Evolutionary conservation across 441 rosid species (phyloP), one percentile per base, ranked within the genome.

Genomic region (Breynia disticha): DNA sequence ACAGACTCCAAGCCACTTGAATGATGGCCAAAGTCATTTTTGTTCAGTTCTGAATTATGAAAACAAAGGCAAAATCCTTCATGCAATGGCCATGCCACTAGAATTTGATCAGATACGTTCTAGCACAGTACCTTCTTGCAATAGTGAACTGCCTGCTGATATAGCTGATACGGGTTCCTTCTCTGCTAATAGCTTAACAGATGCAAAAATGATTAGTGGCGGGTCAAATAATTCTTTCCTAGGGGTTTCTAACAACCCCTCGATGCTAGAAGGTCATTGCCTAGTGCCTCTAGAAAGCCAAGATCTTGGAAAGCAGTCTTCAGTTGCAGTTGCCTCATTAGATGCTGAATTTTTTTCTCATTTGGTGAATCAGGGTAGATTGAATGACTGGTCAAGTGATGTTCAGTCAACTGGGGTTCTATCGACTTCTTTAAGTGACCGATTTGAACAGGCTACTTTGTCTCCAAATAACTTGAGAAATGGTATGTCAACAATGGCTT

Each of bases 61-160:
- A 61, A 74, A 66, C 48, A 74, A 64, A 50, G 67, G 72, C 16
- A 79, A 63, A 70, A 58, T 78, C 32, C 79, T 84, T 57, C 88
- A 79, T 57, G 91, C 94, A 60, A 71, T 86, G 76, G 85, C 85
- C 11, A 64, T 72, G 44, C 68, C 86, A 1, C 59, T 78, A 50
- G 85, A 68, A 67, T 67, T 81, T 61, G 79, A 78, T 57, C 80
- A 77, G 61, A 69, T 85, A 28, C 87, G 76, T 49, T 55, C 66
- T 48, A 71, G 54, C 64, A 79, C 65, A 65, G 58, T 63, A 16
- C 67, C 60, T 46, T 45, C 50, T 16, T 60, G 48, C 55, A 59
- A 50, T 50, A 63, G 65, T 48, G 74, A 75, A 54, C 66, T 77
- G 57, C 61, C 79, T 13, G 35, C 59, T 55, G 52, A 67, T 35